Evolutionary conservation across 768 basidiomycete genomes (phyloP).

Genomic region (Collybia nuda): DNA sequence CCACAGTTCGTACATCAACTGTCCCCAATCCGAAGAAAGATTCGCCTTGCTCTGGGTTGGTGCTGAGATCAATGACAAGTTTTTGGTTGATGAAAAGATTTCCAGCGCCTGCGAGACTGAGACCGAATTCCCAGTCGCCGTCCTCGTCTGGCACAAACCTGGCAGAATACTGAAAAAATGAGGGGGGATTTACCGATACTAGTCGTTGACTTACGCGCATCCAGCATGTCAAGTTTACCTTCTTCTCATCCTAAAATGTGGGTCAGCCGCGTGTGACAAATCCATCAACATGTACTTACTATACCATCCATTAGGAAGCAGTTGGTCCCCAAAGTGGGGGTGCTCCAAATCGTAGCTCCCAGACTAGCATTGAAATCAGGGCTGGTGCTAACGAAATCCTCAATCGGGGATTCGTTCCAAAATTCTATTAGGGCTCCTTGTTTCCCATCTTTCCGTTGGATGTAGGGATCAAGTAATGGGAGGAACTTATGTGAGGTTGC

Average conservation of each 20-base stretch:
- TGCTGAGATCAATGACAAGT: constrained; percentile 45
- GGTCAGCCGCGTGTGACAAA: background rate
- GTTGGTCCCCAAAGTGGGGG: constrained; percentile 30
- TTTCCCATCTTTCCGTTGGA: constrained; percentile 35
- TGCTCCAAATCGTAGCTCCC: constrained; percentile 32
- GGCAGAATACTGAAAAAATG: constrained; percentile 31
- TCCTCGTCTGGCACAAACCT: constrained; percentile 51
- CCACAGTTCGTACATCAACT: constrained; percentile 31
- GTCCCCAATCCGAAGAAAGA: constrained; percentile 46
- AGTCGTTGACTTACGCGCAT: constrained; percentile 31
- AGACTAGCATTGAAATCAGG: constrained; percentile 24
- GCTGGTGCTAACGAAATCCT: constrained; percentile 28
- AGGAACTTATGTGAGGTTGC: constrained; percentile 46
- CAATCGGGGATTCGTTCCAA: constrained; percentile 44
- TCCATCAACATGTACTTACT: constrained; percentile 22
- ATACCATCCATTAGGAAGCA: constrained; percentile 42
- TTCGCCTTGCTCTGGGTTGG: constrained; percentile 32
- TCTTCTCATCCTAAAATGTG: constrained; percentile 31
- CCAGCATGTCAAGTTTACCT: constrained; percentile 41
- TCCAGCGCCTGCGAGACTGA: constrained; percentile 41
- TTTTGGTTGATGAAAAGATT: constrained; percentile 53
- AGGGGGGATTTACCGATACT: background rate
- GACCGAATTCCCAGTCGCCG: constrained; percentile 50
- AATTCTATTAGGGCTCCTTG: constrained; percentile 40
- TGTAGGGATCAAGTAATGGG: constrained; percentile 47